Evolutionary conservation across 176 grass and related monocot genomes (phyloP).

Genomic region (Themeda triandra): DNA sequence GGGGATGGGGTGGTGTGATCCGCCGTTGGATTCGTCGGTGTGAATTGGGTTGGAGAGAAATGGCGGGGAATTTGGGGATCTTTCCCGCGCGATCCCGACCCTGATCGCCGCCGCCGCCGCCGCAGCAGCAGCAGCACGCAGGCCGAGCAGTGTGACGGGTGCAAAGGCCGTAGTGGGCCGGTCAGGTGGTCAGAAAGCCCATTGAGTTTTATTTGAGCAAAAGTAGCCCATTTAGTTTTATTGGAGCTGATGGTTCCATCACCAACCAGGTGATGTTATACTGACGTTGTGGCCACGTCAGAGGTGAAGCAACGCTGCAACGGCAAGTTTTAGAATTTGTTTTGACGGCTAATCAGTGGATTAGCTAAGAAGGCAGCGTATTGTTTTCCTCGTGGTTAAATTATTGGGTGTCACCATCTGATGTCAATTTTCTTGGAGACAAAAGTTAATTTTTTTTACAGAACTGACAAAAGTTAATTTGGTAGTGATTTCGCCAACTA

Average conservation of each 20-base stretch:
- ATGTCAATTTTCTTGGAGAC: not conserved
- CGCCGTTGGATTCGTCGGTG: not conserved
- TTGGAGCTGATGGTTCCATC: not conserved
- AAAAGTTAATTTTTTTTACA: too few species aligned
- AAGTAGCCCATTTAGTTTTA: not conserved
- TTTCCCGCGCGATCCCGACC: constrained; percentile 30
- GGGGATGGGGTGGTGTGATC: not conserved
- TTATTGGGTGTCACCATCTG: not conserved
- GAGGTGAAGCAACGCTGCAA: not conserved
- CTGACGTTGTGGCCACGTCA: not conserved
- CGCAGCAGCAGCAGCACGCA: too few species aligned
- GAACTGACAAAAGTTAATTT: not conserved
- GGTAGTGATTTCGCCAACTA: not conserved
- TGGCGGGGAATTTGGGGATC: constrained; percentile 8
- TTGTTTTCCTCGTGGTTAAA: not conserved
- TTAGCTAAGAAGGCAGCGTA: not conserved
- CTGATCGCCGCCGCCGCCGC: not conserved
- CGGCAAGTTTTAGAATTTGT: not conserved
- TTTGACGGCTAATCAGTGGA: not conserved
- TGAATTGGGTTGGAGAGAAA: not conserved
- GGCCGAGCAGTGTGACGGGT: not conserved
- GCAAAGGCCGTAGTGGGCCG: not conserved
- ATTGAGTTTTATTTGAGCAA: not conserved
- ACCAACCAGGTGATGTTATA: not conserved
- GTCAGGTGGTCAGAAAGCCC: not conserved